Evolutionary conservation across 192 early-diverging fungal species (phyloP).

Genomic region (Umbelopsis isabellina): DNA sequence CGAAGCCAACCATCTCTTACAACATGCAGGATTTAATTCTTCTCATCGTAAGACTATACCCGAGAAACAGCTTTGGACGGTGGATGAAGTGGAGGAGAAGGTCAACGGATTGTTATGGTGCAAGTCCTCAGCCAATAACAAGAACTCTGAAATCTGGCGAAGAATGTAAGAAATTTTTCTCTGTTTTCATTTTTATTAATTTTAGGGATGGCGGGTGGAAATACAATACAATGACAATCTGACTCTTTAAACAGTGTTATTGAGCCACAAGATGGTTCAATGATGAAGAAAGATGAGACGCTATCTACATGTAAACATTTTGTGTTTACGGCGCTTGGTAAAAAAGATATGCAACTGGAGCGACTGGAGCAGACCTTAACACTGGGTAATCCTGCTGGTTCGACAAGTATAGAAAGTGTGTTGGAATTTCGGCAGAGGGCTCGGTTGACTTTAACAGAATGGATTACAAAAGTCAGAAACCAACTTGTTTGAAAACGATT

Average conservation of each 20-base stretch:
- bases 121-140: neutral
- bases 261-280: neutral
- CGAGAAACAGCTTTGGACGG: conserved; percentile 36
- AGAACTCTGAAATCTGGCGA: conserved; percentile 6
- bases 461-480: neutral
- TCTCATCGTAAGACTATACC: conserved; percentile 3
- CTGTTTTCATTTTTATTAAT: too few species aligned
- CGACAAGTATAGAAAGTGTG: conserved; percentile 7
- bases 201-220: neutral
- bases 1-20: conserved; percentile 34
- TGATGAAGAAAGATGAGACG: neutral
- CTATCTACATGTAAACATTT: conserved; percentile 9
- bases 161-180: conserved; percentile 11
- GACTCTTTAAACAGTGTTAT: neutral
- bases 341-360: conserved; percentile 6
- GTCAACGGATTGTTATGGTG: conserved; percentile 26
- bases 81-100: conserved; percentile 41
- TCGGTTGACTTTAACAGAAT: conserved; percentile 4
- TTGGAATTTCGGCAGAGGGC: conserved; percentile 17
- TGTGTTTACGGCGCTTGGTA: conserved; percentile 1
- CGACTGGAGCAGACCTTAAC: neutral
- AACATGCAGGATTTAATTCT: conserved; percentile 12
- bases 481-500: neutral
- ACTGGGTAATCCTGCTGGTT: neutral
- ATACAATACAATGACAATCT: neutral